Percentiles rank a stretch among this genome's conserved stretches.
Conservation (phyloP, 2,329 filamentous ascomycete genomes). For the Paecilomyces sp. region DNA sequence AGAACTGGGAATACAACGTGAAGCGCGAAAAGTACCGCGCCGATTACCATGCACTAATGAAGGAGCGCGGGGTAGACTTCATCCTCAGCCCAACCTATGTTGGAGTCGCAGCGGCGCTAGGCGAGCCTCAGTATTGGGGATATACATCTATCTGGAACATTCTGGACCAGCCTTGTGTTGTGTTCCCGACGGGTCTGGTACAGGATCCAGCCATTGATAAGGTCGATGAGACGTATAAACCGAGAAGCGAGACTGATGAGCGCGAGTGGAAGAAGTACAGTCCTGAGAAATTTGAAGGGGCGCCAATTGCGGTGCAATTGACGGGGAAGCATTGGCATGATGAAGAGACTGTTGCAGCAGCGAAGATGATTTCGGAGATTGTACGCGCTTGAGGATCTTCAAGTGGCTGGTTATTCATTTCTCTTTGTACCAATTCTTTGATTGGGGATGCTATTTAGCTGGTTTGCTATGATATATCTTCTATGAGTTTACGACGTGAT, state of each 20-base stretch:
- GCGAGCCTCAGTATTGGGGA: constrained; percentile 14
- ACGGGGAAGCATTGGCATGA: constrained; percentile 46
- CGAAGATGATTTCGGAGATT: constrained; percentile 8
- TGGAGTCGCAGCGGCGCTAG: neutral
- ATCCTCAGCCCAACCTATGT: constrained; percentile 3
- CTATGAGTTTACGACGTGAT: neutral
- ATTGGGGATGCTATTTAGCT: neutral
- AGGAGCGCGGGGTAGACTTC: constrained; percentile 1
- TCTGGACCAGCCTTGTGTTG: constrained; percentile 19
- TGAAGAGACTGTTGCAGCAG: constrained; percentile 39
- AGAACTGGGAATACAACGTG: constrained; percentile 13
- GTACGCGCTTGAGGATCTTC: neutral
- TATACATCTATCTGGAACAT: constrained; percentile 28
- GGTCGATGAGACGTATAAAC: constrained; percentile 12
- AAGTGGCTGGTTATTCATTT: too few relatives aligned
- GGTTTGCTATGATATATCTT: neutral
- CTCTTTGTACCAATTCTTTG: too few relatives aligned
- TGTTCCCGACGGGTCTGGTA: constrained; percentile 17
- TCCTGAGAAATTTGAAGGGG: constrained; percentile 26
- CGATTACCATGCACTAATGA: constrained; percentile 1
- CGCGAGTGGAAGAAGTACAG: constrained; percentile 26
- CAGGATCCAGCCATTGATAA: constrained; percentile 19
- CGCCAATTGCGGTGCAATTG: constrained; percentile 48
- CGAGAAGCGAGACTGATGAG: constrained; percentile 19
- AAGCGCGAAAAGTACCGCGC: neutral